Conservation (phyloP, 176 grass and related monocot species). For the Oryza brachyantha region DNA sequence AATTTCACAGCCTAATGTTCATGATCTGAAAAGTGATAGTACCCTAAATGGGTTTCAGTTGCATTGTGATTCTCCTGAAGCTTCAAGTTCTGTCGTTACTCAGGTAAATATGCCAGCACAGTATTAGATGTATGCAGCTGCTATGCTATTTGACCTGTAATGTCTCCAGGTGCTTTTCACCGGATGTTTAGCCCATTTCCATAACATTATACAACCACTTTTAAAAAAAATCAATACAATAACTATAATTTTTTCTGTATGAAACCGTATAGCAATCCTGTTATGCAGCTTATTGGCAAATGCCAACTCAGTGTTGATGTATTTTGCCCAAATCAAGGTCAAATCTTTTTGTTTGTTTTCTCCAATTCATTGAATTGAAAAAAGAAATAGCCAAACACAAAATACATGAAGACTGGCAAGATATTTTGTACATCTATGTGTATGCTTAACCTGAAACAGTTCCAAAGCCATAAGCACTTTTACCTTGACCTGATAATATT, state of each 20-base stretch:
- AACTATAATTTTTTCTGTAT: neutral
- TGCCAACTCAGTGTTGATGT: neutral
- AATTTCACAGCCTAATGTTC: slow-evolving; percentile 73
- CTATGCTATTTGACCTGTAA: neutral
- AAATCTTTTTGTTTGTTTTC: neutral
- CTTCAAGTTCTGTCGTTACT: slow-evolving; percentile 32
- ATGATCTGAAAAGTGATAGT: slow-evolving; percentile 34
- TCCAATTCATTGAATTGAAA: neutral
- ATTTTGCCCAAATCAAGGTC: neutral
- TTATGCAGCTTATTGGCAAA: neutral
- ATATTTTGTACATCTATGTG: neutral
- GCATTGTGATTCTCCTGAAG: slow-evolving; percentile 36
- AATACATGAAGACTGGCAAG: neutral
- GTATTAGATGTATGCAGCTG: neutral
- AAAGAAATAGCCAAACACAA: neutral
- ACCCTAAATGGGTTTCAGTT: slow-evolving; percentile 35
- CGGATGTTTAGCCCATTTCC: neutral
- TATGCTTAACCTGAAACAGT: neutral
- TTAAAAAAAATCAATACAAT: neutral
- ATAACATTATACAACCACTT: neutral
- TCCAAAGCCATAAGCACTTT: neutral
- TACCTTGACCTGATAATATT: neutral
- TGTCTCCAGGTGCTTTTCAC: neutral
- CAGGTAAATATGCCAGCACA: slow-evolving; percentile 33
- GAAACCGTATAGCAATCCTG: neutral